Evolutionary conservation across 352 stramenopile species (phyloP), one percentile per base, ranked within the genome.

Genomic region (Phytophthora rubi): DNA sequence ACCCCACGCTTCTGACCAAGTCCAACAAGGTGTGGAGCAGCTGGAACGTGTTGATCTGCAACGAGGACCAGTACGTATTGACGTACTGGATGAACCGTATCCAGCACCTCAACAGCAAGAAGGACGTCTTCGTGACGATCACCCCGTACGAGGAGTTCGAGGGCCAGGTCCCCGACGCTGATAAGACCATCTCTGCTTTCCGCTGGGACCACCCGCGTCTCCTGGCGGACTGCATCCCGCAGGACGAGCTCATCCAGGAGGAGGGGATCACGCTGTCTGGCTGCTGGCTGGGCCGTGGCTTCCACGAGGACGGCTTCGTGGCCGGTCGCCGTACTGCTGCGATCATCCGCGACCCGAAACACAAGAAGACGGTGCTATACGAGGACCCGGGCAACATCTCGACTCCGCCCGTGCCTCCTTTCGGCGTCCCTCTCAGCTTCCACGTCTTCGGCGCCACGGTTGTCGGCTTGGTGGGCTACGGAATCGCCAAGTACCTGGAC

Each of bases 41-140:
- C 55, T 96, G 88, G 88, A 96, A 96, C 69, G 88, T 96, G 57
- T 77, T 89, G 62, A 96, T 96, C 70, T 93, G 85, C 47, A 75
- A 89, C 54, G 79, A 89, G 66, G 87, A 96, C 39, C 75, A 93
- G 79, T 96, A 96, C 81, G 79, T 96, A 42, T 57, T 96, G 28
- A 96, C 88, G 56, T 96, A 96, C 80, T 96, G 88, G 88, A 96
- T 96, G 84, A 94, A 96, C 76, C 86, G 88, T 59, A 94, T 96
- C 68, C 88, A 96, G 76, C 83, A 85, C 60, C 80, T 96, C 53
- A 90, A 92, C 71, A 91, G 76, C 72, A 92, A 90, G 74, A 91
- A 94, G 71, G 77, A 93, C 65, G 84, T 95, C 28, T 95, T 95
- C 51, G 88, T 95, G 55, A 95, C 88, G 42, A 95, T 95, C 76